Percentiles rank a stretch among this genome's conserved stretches.
These are phyloP conservation scores for Crotalaria pallida DNA, from an alignment of 306 rosid genomes.

Conservation along the genomic window DNA sequence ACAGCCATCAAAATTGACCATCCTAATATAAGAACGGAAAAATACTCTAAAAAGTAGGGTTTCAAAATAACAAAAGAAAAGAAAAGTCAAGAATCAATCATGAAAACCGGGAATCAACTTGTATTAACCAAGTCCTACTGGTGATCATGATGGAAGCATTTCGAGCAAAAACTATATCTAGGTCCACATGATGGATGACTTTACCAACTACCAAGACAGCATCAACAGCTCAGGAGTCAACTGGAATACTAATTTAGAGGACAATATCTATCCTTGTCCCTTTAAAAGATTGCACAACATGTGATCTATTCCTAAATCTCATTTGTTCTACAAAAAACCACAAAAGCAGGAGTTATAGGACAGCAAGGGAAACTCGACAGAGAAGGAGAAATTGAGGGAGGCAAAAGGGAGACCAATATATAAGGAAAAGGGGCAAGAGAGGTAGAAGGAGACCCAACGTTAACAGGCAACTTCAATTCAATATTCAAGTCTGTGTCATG, in stretches of 20 bases:
- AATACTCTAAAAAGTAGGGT: background rate
- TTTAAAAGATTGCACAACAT: background rate
- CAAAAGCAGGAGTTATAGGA: background rate
- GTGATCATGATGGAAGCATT: conserved; percentile 7
- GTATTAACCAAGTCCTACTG: conserved; percentile 6
- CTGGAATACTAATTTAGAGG: conserved; percentile 4
- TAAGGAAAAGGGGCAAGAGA: background rate
- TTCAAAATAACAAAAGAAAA: background rate
- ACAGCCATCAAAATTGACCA: background rate
- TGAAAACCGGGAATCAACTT: conserved; percentile 10
- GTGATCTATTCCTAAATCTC: background rate
- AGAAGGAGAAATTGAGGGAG: background rate
- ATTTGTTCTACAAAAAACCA: background rate
- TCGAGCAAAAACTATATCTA: conserved; percentile 11
- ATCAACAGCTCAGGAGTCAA: background rate
- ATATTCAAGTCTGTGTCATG: background rate
- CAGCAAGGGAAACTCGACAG: background rate
- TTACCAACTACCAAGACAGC: background rate
- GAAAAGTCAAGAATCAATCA: background rate
- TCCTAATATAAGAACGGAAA: background rate
- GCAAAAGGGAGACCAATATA: background rate
- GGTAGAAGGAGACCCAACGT: background rate
- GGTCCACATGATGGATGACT: conserved; percentile 1
- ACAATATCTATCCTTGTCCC: background rate
- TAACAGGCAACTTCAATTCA: background rate